Conservation (phyloP, 2,329 filamentous ascomycete genomes). For the Remersonia thermophila region DNA sequence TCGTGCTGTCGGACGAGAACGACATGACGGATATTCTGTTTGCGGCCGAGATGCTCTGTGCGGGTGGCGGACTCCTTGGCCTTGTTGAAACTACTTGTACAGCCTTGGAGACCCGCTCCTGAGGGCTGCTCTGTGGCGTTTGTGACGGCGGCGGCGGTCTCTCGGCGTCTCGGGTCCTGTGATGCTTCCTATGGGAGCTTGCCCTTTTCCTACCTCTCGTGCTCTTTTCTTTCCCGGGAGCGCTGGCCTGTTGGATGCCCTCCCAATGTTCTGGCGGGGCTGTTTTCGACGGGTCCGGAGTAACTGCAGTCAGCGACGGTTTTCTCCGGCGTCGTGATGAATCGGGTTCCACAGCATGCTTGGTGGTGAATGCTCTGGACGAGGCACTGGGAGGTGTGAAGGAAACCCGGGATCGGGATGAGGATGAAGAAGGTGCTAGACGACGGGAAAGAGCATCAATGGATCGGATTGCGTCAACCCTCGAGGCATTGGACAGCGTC, state of each 20-base stretch:
- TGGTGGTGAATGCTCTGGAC: constrained; percentile 1
- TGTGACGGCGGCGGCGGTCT: not conserved
- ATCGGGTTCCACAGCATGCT: too few relatives aligned
- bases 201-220: too few relatives aligned
- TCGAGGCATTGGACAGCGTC: constrained; percentile 34
- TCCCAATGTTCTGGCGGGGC: too few relatives aligned
- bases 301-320: too few relatives aligned
- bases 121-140: not conserved
- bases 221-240: too few relatives aligned
- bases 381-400: constrained; percentile 10
- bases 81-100: not conserved
- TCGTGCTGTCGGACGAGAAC: constrained; percentile 23
- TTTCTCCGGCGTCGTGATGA: too few relatives aligned
- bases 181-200: constrained; percentile 2
- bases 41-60: constrained; percentile 1
- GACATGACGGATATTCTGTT: constrained; percentile 22
- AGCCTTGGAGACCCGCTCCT: constrained; percentile 1
- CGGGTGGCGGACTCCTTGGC: not conserved
- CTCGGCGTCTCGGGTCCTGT: not conserved
- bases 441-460: constrained; percentile 35
- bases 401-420: constrained; percentile 16
- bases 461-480: constrained; percentile 35
- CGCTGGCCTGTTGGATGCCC: too few relatives aligned
- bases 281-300: too few relatives aligned
- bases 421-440: constrained; percentile 7